A percentile compares a stretch with the other conserved stretches of the same genome.
Conservation (phyloP, 1,139 yeast genomes). For the Scheffersomyces segobiensis region DNA sequence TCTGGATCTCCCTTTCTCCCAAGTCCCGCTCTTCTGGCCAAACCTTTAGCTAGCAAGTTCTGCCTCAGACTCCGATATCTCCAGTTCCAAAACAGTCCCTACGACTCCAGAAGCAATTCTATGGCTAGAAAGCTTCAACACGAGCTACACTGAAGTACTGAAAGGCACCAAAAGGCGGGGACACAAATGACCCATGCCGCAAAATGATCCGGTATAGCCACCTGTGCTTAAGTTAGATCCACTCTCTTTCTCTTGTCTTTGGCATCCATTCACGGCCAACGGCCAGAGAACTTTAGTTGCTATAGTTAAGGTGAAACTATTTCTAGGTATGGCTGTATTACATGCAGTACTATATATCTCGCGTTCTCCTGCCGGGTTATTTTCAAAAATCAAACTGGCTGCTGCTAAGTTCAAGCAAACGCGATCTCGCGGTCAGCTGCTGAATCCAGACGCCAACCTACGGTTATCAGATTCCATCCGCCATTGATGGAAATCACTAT, state of each 20-base stretch:
- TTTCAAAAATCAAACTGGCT: too few species aligned
- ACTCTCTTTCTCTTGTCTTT: neutral
- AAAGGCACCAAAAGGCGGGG: neutral
- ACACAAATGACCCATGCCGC: neutral
- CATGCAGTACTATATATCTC: neutral
- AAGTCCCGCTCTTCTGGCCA: neutral
- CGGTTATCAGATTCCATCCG: neutral
- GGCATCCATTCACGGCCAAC: neutral
- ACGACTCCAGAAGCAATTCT: neutral
- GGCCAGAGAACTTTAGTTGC: neutral
- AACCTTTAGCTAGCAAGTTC: neutral
- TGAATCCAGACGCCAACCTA: neutral
- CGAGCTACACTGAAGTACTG: neutral
- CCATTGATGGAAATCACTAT: neutral
- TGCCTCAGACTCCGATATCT: neutral
- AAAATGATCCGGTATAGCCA: neutral
- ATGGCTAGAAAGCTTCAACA: neutral
- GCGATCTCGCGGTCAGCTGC: constrained; percentile 5
- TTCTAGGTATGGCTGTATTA: neutral
- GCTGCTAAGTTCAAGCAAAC: constrained; percentile 1
- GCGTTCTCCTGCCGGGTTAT: neutral
- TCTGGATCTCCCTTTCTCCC: neutral
- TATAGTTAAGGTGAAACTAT: neutral
- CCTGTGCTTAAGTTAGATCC: neutral
- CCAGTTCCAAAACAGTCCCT: neutral